Conservation (phyloP, 2,329 filamentous ascomycete species). For the Raffaelea arxii region DNA sequence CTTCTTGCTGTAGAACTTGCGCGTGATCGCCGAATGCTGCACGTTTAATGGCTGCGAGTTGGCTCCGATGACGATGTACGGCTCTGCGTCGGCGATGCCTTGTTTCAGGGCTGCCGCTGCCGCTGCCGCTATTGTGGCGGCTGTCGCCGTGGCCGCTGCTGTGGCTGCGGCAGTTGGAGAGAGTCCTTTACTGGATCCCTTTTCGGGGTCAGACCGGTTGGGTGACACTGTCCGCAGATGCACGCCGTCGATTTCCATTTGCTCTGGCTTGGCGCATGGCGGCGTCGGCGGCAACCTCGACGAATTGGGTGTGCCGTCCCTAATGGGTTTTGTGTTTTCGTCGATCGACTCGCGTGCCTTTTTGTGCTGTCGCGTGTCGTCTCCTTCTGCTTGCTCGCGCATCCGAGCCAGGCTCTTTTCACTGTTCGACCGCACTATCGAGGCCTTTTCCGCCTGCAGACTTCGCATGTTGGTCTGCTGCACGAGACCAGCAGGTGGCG, state of each 20-base stretch:
- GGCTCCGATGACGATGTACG: conserved; percentile 54
- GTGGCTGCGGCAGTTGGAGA: conserved; percentile 22
- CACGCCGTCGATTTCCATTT: conserved; percentile 40
- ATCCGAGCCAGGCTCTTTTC: conserved; percentile 41
- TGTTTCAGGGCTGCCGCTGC: conserved; percentile 13
- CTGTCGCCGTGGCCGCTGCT: conserved; percentile 24
- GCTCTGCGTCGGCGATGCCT: conserved; percentile 26
- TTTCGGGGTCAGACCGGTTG: conserved; percentile 10
- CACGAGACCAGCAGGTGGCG: conserved; percentile 55
- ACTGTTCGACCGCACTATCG: conserved; percentile 48
- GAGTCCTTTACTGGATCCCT: no score
- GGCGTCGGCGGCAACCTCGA: conserved; percentile 11
- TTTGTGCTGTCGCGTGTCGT: conserved; percentile 15
- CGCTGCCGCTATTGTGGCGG: conserved; percentile 3
- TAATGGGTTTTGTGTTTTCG: not conserved
- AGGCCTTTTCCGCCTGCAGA: conserved; percentile 53
- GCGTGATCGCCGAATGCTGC: conserved; percentile 77
- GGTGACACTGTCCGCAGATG: conserved; percentile 25
- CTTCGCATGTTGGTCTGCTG: conserved; percentile 53
- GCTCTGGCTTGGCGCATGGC: conserved; percentile 10
- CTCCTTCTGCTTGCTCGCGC: conserved; percentile 30
- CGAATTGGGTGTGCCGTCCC: not conserved
- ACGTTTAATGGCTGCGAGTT: conserved; percentile 63
- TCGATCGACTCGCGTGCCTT: not conserved
- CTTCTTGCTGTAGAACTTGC: conserved; percentile 87